Base-by-base conservation (phyloP, 768 basidiomycete species). In the Mycena olivaceomarginata region DNA sequence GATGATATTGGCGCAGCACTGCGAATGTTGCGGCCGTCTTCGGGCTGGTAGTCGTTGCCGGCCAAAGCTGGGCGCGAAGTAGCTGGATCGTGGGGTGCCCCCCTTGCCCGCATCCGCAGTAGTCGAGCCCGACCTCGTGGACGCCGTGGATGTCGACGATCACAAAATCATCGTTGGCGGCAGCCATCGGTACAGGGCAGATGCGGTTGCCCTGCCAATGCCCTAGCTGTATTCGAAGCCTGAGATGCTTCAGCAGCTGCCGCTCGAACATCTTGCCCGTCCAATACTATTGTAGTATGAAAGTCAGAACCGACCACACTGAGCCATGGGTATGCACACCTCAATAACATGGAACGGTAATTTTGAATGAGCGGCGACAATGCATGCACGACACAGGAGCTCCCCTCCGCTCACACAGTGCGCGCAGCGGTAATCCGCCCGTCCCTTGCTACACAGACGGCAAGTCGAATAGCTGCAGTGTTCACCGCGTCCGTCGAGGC, bases 291-390 rank as follows among this genome's bases (percentile, higher is more conserved):
- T 31, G 1, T 31, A 31, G 1, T 3, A 3, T n/a, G n/a, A n/a
- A 31, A 31, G 31, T 31, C 3, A 31, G 31, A 1, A 31, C 31
- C 31, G 3, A 31, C 31, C 3, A 3, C 31, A 3, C 2, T 31
- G 31, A 31, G 3, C 1, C 1, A 3, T 1, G 3, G 1, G 31
- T 1, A 3, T 3, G 1, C 31, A 31, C 31, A 31, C 31, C 31
- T 31, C 31, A 31, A 31, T 3, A 3, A 31, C 31, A 31, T 31
- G 31, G 3, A 31, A 31, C 31, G 31, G 31, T 31, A 31, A 31
- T 31, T 31, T 31, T 31, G 31, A 31, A 31, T 31, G 31, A 3
- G 31, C 31, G 31, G 31, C 3, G 31, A 31, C 3, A 31, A 31
- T 31, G 31, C 31, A 31, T 1, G 31, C 31, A 31, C 31, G 31